phyloP scores from a whole-genome alignment of 495 filamentous ascomycete species.

The Delitschia confertaspora region DNA sequence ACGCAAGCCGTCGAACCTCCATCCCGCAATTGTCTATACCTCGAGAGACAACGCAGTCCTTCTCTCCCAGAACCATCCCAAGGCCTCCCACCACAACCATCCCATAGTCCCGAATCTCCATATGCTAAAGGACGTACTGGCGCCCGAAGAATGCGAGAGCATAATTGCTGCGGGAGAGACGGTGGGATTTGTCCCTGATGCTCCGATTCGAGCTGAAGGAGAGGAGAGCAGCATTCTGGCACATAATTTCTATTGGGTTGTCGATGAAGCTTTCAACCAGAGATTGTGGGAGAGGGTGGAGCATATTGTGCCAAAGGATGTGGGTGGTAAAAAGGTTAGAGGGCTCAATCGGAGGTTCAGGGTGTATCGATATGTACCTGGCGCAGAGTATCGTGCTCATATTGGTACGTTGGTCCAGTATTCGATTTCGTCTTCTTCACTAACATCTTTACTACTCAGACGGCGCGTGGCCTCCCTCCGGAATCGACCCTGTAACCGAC shows the following conservation, averaged over 20 bases:
- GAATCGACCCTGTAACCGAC: constrained; percentile 32
- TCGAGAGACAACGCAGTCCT: constrained; percentile 34
- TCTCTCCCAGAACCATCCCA: constrained; percentile 27
- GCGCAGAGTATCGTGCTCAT: constrained; percentile 40
- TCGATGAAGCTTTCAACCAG: constrained; percentile 37
- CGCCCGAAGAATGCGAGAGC: constrained; percentile 35
- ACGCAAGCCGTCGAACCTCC: constrained; percentile 42
- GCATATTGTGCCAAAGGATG: constrained; percentile 32
- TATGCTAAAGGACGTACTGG: constrained; percentile 37
- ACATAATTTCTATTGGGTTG: constrained; percentile 47
- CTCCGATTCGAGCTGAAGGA: constrained; percentile 39
- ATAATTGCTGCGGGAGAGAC: constrained; percentile 42
- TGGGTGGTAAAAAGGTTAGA: constrained; percentile 35
- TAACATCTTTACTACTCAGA: too few species aligned
- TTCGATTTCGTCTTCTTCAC: too few species aligned
- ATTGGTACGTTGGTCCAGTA: too few species aligned
- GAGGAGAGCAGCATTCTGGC: constrained; percentile 40
- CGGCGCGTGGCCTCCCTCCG: constrained; percentile 43
- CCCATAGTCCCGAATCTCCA: constrained; percentile 37
- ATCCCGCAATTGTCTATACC: constrained; percentile 40
- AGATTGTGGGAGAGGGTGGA: constrained; percentile 39
- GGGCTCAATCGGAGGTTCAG: constrained; percentile 43
- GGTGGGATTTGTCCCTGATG: constrained; percentile 41
- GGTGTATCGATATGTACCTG: constrained; percentile 44
- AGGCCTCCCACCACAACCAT: constrained; percentile 33